Percentiles rank a stretch among this genome's conserved stretches.
Evolutionary conservation across 306 rosid species (phyloP).

Genomic region (Arachis hypogaea): DNA sequence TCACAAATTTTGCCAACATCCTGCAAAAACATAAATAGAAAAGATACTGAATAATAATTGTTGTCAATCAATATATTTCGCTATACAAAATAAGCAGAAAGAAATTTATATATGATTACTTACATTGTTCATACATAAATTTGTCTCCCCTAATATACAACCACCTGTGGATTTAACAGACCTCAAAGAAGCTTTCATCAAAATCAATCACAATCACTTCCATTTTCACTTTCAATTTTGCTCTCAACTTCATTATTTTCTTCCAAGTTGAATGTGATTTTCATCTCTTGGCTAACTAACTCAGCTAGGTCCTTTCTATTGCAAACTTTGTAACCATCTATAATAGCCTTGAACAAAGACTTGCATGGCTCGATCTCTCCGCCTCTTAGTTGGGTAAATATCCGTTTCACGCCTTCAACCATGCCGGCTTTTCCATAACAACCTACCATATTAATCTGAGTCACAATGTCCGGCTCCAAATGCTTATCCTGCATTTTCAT

Average conservation of each 20-base stretch:
- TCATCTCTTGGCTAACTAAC: slow-evolving; percentile 68
- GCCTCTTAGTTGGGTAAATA: slow-evolving; percentile 65
- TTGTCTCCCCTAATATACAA: no score
- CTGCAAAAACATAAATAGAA: slow-evolving; percentile 53
- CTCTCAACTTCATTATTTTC: slow-evolving; percentile 33
- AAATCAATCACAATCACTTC: slow-evolving; percentile 35
- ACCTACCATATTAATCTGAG: slow-evolving; percentile 61
- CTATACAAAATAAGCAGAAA: slow-evolving; percentile 19
- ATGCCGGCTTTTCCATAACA: slow-evolving; percentile 90
- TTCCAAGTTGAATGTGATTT: slow-evolving; percentile 39
- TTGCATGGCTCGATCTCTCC: slow-evolving; percentile 61
- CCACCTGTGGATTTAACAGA: no score
- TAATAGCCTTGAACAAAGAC: slow-evolving; percentile 74
- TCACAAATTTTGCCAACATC: slow-evolving; percentile 79
- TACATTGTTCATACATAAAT: neutral
- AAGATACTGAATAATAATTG: slow-evolving; percentile 32
- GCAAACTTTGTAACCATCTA: slow-evolving; percentile 64
- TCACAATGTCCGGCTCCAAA: slow-evolving; percentile 71
- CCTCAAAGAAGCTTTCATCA: no score
- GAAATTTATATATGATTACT: neutral
- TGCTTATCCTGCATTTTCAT: slow-evolving; percentile 82
- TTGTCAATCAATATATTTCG: slow-evolving; percentile 8
- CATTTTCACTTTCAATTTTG: slow-evolving; percentile 31
- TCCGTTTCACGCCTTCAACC: slow-evolving; percentile 81
- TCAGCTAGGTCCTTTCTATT: slow-evolving; percentile 66